Conservation (phyloP, 345 rosid genomes). For the Aquilaria sinensis region DNA sequence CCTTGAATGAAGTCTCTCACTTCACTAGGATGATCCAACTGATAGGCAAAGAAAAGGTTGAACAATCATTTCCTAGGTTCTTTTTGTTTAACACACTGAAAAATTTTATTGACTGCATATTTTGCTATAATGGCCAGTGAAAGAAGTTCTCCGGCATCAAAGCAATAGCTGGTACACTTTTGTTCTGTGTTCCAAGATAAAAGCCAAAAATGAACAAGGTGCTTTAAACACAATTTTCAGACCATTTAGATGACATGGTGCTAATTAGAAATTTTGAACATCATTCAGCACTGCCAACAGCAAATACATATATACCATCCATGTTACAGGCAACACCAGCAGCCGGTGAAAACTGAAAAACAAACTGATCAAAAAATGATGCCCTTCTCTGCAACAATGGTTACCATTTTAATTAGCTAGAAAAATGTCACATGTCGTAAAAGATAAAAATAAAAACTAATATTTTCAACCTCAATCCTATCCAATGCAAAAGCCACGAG, state of each 20-base stretch:
- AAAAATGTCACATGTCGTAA: not conserved
- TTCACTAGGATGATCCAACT: conserved; percentile 53
- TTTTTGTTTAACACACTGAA: conserved; percentile 4
- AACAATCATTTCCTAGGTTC: conserved; percentile 15
- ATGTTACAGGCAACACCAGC: conserved; percentile 78
- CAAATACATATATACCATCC: conserved; percentile 32
- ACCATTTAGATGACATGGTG: no score
- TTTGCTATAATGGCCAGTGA: conserved; percentile 2
- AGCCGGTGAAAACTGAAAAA: conserved; percentile 81
- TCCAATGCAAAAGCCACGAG: not conserved
- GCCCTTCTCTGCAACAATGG: not conserved
- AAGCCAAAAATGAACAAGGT: no score
- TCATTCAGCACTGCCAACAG: no score
- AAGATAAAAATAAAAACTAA: not conserved
- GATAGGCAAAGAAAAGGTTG: conserved; percentile 27
- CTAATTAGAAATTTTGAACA: no score
- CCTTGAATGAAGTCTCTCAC: conserved; percentile 33
- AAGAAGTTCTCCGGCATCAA: not conserved
- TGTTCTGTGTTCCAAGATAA: no score
- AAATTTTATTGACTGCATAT: conserved; percentile 5
- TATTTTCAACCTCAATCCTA: not conserved
- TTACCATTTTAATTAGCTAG: conserved; percentile 1
- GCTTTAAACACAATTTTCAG: no score
- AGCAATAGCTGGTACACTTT: no score
- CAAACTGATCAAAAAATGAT: conserved; percentile 63